These are phyloP conservation scores for Fusarium sp. DNA, from an alignment of 2,329 filamentous ascomycete genomes.

Conservation along the genomic window DNA sequence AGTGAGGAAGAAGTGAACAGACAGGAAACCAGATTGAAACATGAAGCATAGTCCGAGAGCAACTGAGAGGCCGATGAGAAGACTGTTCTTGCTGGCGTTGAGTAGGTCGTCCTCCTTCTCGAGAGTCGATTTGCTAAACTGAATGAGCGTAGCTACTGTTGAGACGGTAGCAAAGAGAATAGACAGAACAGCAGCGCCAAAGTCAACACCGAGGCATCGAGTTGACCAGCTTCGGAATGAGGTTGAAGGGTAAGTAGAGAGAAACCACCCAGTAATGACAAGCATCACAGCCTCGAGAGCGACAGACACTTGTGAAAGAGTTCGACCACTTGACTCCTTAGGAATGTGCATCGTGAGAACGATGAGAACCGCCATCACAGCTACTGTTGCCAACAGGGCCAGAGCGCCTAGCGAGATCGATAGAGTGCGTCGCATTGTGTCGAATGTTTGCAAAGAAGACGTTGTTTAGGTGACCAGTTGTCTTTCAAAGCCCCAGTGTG, in stretches of 20 bases:
- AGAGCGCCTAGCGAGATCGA: constrained; percentile 36
- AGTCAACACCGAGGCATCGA: constrained; percentile 41
- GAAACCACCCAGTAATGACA: constrained; percentile 45
- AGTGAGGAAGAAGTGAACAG: constrained; percentile 56
- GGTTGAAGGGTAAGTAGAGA: constrained; percentile 48
- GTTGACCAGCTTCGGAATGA: constrained; percentile 41
- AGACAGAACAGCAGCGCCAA: constrained; percentile 50
- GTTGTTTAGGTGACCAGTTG: not conserved
- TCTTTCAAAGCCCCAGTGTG: constrained; percentile 19
- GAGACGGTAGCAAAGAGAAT: constrained; percentile 59
- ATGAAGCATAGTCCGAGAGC: constrained; percentile 59
- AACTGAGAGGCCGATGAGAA: constrained; percentile 59
- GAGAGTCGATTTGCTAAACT: constrained; percentile 46
- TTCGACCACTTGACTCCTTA: constrained; percentile 38
- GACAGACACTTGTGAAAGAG: constrained; percentile 45
- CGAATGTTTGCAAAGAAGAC: constrained; percentile 9
- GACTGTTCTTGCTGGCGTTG: constrained; percentile 41
- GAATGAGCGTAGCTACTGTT: constrained; percentile 58
- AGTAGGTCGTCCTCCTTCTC: constrained; percentile 22
- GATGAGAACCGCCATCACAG: constrained; percentile 35
- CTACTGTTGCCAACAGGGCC: constrained; percentile 39
- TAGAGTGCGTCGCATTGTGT: constrained; percentile 36
- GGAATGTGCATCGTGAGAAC: constrained; percentile 37
- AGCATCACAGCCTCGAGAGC: constrained; percentile 47
- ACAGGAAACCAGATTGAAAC: constrained; percentile 61